Base-by-base conservation (phyloP, 805 yeast species). In the Lachancea kluyveri region DNA sequence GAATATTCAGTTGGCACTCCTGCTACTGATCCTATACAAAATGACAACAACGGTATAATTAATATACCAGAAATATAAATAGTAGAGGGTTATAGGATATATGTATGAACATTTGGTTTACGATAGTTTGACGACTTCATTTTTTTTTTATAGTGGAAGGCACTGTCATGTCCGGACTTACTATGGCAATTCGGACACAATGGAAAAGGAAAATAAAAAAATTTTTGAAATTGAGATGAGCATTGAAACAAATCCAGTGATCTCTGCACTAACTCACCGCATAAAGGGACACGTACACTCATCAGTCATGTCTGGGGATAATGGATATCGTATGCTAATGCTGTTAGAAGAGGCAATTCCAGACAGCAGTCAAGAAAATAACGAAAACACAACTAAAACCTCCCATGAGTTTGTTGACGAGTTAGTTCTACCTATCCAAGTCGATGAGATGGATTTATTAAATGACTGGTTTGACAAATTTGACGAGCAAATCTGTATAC, bases 391-490 rank as follows among this genome's bases (percentile, higher is more conserved):
- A 14, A 35, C 35, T 6, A 49, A 45, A 17, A 46, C 42, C n/a
- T 42, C 47, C 12, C 61, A 58, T 28, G 62, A 57, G 31, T 58
- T 48, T 21, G 43, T 56, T 6, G 60, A 54, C 19, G 62, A 57
- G 34, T 35, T 58, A 16, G 37, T 41, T 10, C 27, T 56, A 15
- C 60, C 60, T 6, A 45, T 57, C 24, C 41, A 41, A 4, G 41
- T 49, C 12, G 59, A 56, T 9, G 61, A 57, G 24, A 29, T 56
- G 29, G 62, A 56, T 25, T 35, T 35, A 4, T 37, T 58, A 19
- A 57, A 57, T 21, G 31, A 37, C 14, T 57, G 62, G 61, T 58
- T 58, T 39, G 62, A 57, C 39, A 53, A 49, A 31, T 48, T 61
- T 43, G 66, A 53, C 40, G 55, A 46, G 23, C 48, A 50, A 17